Evolutionary conservation across 306 rosid species (phyloP).

Genomic region (Leucaena leucocephala): DNA sequence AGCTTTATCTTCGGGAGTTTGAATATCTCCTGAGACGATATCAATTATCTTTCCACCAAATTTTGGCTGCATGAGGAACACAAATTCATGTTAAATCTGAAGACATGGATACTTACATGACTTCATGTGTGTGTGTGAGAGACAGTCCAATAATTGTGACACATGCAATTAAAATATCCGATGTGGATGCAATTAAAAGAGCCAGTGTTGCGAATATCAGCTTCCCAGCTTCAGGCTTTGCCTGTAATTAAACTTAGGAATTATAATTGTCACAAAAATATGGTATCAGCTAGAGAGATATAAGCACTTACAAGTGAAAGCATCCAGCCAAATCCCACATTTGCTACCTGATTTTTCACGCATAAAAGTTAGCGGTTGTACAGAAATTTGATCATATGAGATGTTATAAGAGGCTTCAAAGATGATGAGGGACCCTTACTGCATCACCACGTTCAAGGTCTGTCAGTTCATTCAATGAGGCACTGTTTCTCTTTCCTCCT

Average conservation of each 20-base stretch:
- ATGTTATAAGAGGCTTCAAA: conserved; percentile 6
- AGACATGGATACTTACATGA: conserved; percentile 2
- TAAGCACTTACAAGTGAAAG: conserved; percentile 64
- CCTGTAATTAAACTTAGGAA: conserved; percentile 39
- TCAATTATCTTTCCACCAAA: conserved; percentile 78
- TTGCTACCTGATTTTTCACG: conserved; percentile 52
- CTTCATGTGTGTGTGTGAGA: neutral
- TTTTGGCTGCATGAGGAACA: conserved; percentile 54
- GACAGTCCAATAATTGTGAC: conserved; percentile 16
- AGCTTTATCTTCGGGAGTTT: conserved; percentile 54
- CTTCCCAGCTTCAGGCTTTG: conserved; percentile 69
- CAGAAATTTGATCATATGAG: conserved; percentile 8
- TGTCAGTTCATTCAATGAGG: conserved; percentile 35
- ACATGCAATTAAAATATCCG: conserved; percentile 65
- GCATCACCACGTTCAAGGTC: conserved; percentile 73
- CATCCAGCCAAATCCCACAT: conserved; percentile 60
- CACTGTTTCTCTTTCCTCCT: conserved; percentile 45
- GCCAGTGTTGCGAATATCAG: conserved; percentile 62
- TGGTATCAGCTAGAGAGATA: neutral
- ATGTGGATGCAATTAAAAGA: conserved; percentile 70
- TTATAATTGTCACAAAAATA: neutral
- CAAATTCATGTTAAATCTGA: conserved; percentile 30
- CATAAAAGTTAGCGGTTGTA: conserved; percentile 30
- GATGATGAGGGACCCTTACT: conserved; percentile 27
- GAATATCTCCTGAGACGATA: conserved; percentile 61